Evolutionary conservation across 2,329 filamentous ascomycete species (phyloP), one percentile per base, ranked within the genome.

Genomic region (Aspergillus jensenii): DNA sequence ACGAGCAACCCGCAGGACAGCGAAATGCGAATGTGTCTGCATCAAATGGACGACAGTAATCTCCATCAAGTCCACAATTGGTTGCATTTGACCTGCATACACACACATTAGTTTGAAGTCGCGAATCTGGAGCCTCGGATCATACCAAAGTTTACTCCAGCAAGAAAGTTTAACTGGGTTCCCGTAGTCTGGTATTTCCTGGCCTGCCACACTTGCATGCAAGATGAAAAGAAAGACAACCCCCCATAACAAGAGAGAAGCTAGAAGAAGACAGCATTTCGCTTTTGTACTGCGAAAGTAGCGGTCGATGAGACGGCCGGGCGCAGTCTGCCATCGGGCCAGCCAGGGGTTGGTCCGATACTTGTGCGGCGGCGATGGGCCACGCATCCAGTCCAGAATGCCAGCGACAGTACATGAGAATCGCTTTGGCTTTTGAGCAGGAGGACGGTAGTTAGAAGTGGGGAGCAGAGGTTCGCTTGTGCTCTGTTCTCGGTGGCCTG

Each of bases 1-100:
- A 76, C 52, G 78, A 78, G 67, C 84, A 87, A 51, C 83, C 81
- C 6, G 84, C 81, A 3, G 84, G 83, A 65, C 84, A 87, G 47
- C 82, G 77, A 62, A 87, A 87, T 0, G 83, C 76, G 62, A 86
- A 78, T 1, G 76, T 77, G 15, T 73, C 72, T 45, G 84, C 81
- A 39, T 79, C 76, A 64, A 86, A 86, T 0, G 84, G 84, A 17
- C 81, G 80, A 65, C 84, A 87, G 9, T 76, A 70, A 59, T 85
- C 78, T 0, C 83, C 84, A 67, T 86, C 80, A 3, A 86, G 62
- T 2, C 83, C 84, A 63, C 84, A 87, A n/a, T 70, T 63, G 0
- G 72, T 75, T 6, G 76, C 65, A 66, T 74, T 74, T 8, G 59
- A 56, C 72, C 73, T 70, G 25, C 3, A 41, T 31, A 25, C 7